Evolutionary conservation across 495 filamentous ascomycete genomes (phyloP).

Genomic region (Wilcoxina mikolae): DNA sequence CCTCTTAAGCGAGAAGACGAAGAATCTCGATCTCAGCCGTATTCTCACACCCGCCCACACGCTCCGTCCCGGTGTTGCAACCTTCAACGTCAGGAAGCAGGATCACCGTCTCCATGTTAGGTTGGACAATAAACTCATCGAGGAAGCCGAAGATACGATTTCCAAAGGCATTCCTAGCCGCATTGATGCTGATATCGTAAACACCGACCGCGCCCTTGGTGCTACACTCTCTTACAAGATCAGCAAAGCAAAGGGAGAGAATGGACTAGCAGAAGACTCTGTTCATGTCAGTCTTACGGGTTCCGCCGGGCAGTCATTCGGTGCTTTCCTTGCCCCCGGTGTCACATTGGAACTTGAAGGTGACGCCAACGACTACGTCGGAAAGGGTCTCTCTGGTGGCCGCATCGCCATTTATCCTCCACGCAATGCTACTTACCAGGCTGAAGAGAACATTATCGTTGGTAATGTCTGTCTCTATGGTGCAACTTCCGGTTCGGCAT

Average conservation of each 20-base stretch:
- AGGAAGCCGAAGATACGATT: conserved; percentile 88
- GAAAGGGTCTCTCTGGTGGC: conserved; percentile 92
- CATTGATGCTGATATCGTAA: conserved; percentile 96
- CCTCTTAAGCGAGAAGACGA: conserved; percentile 72
- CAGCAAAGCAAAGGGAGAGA: conserved; percentile 81
- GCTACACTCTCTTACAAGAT: conserved; percentile 95
- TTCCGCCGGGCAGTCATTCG: conserved; percentile 97
- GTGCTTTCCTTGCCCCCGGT: conserved; percentile 86
- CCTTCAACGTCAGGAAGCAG: conserved; percentile 98
- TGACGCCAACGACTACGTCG: conserved; percentile 96
- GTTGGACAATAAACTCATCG: conserved; percentile 96
- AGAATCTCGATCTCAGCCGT: conserved; percentile 85
- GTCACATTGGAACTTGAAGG: conserved; percentile 95
- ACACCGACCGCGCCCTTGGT: conserved; percentile 90
- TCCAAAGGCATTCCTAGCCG: conserved; percentile 91
- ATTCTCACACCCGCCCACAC: conserved; percentile 95
- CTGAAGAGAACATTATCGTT: conserved; percentile 93
- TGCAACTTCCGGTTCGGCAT: conserved; percentile 82
- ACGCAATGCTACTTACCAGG: conserved; percentile 83
- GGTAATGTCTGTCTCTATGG: conserved; percentile 98
- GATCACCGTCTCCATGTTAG: conserved; percentile 88
- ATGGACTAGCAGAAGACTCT: conserved; percentile 81
- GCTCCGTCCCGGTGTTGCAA: conserved; percentile 88
- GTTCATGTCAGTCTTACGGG: conserved; percentile 96
- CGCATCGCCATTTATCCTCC: conserved; percentile 94